A percentile compares a stretch with the other conserved stretches of the same genome.
These are phyloP conservation scores for Blyttiomyces sp. DNA, from an alignment of 371 early-diverging fungal species.

Conservation along the genomic window DNA sequence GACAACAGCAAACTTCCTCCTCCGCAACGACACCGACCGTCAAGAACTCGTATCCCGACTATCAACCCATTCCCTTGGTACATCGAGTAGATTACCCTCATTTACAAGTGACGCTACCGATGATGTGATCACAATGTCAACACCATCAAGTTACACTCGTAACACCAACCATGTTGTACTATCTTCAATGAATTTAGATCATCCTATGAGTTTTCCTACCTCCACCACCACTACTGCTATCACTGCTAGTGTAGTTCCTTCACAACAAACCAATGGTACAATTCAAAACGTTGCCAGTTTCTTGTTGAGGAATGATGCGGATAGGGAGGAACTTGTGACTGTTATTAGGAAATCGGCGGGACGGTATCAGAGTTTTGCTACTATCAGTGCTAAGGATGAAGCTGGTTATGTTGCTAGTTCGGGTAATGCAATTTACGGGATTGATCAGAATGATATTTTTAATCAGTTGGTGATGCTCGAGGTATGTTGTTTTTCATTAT, in stretches of 20 bases:
- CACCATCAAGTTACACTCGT: neutral
- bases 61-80: neutral
- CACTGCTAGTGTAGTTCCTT: neutral
- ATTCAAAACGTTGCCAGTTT: neutral
- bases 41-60: constrained; percentile 1
- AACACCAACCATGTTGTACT: neutral
- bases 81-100: too few relatives aligned
- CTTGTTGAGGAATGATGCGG: neutral
- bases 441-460: constrained; percentile 1
- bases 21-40: constrained; percentile 5
- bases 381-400: too few relatives aligned
- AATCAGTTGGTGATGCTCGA: constrained; percentile 14
- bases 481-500: too few relatives aligned
- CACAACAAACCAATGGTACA: neutral
- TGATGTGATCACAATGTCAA: neutral
- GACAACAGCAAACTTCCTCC: constrained; percentile 8
- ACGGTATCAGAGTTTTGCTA: too few relatives aligned
- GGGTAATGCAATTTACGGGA: neutral
- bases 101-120: neutral
- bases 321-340: neutral
- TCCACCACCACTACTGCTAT: neutral
- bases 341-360: neutral
- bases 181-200: neutral
- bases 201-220: neutral
- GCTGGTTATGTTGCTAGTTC: too few relatives aligned